These are phyloP conservation scores for Alloascoidea hylecoeti DNA, from an alignment of 805 yeast genomes.

Conservation along the genomic window DNA sequence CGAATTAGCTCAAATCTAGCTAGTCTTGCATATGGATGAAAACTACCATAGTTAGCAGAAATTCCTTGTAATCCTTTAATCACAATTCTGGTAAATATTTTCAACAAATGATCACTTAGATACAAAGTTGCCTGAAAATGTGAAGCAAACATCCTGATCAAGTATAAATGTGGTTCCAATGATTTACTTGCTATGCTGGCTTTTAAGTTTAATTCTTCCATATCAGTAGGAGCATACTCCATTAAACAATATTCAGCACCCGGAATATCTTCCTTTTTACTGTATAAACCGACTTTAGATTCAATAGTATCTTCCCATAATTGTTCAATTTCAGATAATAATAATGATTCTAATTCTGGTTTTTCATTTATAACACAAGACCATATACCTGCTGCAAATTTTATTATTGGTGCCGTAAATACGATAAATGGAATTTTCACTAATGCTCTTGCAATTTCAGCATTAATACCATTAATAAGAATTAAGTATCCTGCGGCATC, in stretches of 20 bases:
- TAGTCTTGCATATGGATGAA: slow-evolving; percentile 71
- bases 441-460: slow-evolving; percentile 33
- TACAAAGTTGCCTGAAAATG: slow-evolving; percentile 68
- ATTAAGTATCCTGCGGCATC: slow-evolving; percentile 14
- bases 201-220: slow-evolving; percentile 34
- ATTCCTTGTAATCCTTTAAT: slow-evolving; percentile 37
- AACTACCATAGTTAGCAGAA: slow-evolving; percentile 38
- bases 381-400: slow-evolving; percentile 68
- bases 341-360: slow-evolving; percentile 37
- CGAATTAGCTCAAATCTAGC: slow-evolving; percentile 60
- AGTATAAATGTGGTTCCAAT: slow-evolving; percentile 53
- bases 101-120: slow-evolving; percentile 56
- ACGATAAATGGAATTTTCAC: slow-evolving; percentile 59
- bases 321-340: slow-evolving; percentile 55
- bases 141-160: slow-evolving; percentile 57
- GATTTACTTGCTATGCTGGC: slow-evolving; percentile 33
- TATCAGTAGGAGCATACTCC: slow-evolving; percentile 85
- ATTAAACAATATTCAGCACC: slow-evolving; percentile 55
- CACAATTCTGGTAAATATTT: slow-evolving; percentile 49
- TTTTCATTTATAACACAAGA: slow-evolving; percentile 58
- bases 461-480: slow-evolving; percentile 2
- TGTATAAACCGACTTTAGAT: slow-evolving; percentile 48
- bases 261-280: slow-evolving; percentile 34
- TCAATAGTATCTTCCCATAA: slow-evolving; percentile 58
- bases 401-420: slow-evolving; percentile 46